Evolutionary conservation across 345 rosid genomes (phyloP), one percentile per base, ranked within the genome.

Genomic region (Raphanus sativus): DNA sequence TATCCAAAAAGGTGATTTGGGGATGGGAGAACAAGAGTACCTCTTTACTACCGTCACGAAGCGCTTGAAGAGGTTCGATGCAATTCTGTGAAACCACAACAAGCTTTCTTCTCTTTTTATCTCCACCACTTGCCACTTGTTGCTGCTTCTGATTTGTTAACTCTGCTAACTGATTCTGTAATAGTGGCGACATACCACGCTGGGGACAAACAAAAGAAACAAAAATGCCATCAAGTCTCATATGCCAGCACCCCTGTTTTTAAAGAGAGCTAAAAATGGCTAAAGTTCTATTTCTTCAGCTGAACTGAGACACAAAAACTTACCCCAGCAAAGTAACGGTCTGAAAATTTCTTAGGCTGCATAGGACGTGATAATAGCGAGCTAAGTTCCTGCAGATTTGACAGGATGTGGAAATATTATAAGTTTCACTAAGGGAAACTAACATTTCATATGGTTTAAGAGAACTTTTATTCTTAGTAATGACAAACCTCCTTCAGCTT

Each of bases 21-120:
- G 21, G 21, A 21, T 21, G 21, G 21, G 30, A 28, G 30, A 28
- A 28, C 30, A 28, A 28, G 33, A 60, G 36, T 85, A 89, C 98
- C 96, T 92, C 94, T 34, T 77, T 86, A 62, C 89, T 86, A 75
- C 83, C 86, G 75, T 65, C 85, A 60, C 92, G 90, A 65, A 92
- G 96, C 30, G 98, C 97, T 87, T 89, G 86, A 54, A 95, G 96
- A n/a, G 99, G 99, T 83, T 95, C 99, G 34, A 92, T 71, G 69
- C 90, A 87, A 81, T 89, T 89, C 83, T 89, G 98, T 80, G 93
- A 90, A 69, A 92, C 88, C 75, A 95, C 89, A 60, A 90, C 84
- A 80, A 91, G 73, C 76, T 89, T 91, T 70, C 90, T 85, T 79
- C 79, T 82, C 78, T 87, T 84, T 34, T 79, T 81, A 60, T 81